Conservation (phyloP, 352 stramenopile genomes). For the Blastocystis sp. region DNA sequence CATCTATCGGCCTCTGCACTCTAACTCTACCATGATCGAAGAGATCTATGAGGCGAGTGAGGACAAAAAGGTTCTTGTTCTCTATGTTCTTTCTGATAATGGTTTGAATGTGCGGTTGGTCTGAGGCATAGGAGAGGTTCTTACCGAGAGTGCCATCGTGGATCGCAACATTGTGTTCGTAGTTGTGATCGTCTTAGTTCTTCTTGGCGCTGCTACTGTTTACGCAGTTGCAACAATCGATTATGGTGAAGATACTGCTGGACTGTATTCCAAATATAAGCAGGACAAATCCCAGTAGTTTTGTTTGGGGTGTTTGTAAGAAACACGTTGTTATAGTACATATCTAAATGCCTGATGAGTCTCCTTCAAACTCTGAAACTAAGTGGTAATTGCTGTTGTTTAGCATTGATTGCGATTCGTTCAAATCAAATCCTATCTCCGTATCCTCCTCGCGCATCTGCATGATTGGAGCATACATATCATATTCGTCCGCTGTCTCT, state of each 20-base stretch:
- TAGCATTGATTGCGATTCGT: not conserved
- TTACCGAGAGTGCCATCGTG: not conserved
- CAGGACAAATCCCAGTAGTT: constrained; percentile 42
- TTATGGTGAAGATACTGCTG: constrained; percentile 27
- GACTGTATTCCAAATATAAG: constrained; percentile 49
- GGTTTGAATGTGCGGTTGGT: not conserved
- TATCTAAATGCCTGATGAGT: not conserved
- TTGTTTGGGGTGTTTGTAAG: constrained; percentile 36
- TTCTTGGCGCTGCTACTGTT: not conserved
- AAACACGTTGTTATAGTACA: not conserved
- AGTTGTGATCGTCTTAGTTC: not conserved
- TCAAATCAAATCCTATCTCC: not conserved
- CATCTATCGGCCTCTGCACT: constrained; percentile 28
- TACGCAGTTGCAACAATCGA: constrained; percentile 23
- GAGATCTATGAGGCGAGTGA: not conserved
- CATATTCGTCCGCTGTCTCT: not conserved
- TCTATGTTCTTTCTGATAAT: not conserved
- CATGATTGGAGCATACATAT: not conserved
- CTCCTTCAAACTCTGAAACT: not conserved
- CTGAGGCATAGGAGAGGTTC: not conserved
- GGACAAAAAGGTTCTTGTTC: not conserved
- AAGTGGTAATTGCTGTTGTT: not conserved
- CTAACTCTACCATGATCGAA: not conserved
- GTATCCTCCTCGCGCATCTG: not conserved
- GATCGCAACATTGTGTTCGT: constrained; percentile 45